Conservation (phyloP, 805 yeast genomes). For the Hanseniaspora opuntiae region DNA sequence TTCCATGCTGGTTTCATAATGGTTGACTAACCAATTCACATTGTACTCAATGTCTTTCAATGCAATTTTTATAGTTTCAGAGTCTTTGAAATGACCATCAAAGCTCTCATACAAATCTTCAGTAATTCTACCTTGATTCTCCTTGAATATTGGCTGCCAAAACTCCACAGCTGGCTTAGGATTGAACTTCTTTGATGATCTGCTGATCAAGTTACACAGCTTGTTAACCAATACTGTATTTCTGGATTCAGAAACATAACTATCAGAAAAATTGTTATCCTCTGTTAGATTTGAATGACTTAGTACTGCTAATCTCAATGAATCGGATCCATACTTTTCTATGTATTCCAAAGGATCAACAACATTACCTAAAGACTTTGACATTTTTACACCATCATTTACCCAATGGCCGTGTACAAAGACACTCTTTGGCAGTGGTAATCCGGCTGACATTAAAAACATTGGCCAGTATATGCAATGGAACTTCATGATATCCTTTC, state of each 20-base stretch:
- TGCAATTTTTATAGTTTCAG: conserved; percentile 2
- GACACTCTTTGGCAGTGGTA: conserved; percentile 56
- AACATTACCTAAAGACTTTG: conserved; percentile 83
- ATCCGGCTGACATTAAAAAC: conserved; percentile 67
- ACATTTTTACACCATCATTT: conserved; percentile 80
- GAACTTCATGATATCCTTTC: conserved; percentile 80
- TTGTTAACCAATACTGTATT: conserved; percentile 57
- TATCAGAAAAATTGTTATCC: conserved; percentile 70
- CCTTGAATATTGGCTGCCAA: conserved; percentile 15
- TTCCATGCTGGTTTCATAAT: conserved; percentile 2
- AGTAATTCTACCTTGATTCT: conserved; percentile 15
- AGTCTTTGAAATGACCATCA: conserved; percentile 18
- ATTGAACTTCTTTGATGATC: conserved; percentile 57
- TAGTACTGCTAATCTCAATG: conserved; percentile 60
- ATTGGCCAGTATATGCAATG: conserved; percentile 94
- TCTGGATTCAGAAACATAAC: conserved; percentile 37
- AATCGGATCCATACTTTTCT: conserved; percentile 53
- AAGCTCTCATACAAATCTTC: not conserved
- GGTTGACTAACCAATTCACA: conserved; percentile 13
- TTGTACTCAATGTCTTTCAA: conserved; percentile 13
- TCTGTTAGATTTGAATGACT: conserved; percentile 60
- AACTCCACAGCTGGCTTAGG: conserved; percentile 32
- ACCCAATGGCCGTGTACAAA: conserved; percentile 94
- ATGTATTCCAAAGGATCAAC: conserved; percentile 72
- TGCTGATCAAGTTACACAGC: conserved; percentile 62